These are phyloP conservation scores for Claviceps paspali DNA, from an alignment of 2,329 filamentous ascomycete genomes.

Conservation along the genomic window DNA sequence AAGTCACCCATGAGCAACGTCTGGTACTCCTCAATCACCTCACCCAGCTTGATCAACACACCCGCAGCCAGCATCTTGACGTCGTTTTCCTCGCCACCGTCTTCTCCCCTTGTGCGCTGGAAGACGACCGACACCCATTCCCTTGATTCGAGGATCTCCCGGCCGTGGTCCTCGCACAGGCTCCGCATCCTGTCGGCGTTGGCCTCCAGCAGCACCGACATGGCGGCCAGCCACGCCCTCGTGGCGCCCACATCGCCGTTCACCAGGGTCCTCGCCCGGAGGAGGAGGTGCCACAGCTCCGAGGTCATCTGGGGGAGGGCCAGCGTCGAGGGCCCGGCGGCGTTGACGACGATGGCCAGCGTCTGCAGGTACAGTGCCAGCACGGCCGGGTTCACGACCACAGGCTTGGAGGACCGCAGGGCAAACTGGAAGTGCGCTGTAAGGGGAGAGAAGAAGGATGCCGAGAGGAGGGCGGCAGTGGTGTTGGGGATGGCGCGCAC, in stretches of 20 bases:
- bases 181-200: constrained; percentile 57
- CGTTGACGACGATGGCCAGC: constrained; percentile 65
- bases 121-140: constrained; percentile 76
- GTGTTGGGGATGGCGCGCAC: constrained; percentile 54
- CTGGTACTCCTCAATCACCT: constrained; percentile 72
- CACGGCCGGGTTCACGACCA: constrained; percentile 60
- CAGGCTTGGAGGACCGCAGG: constrained; percentile 32
- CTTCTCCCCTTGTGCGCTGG: constrained; percentile 36
- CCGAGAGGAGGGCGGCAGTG: constrained; percentile 59
- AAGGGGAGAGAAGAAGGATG: constrained; percentile 75
- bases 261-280: constrained; percentile 46
- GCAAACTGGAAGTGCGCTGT: constrained; percentile 64
- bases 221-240: constrained; percentile 60
- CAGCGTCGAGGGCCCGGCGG: constrained; percentile 65
- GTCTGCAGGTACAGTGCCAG: constrained; percentile 76
- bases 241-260: constrained; percentile 51
- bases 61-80: constrained; percentile 67
- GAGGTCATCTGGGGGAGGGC: constrained; percentile 65
- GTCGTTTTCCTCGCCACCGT: constrained; percentile 55
- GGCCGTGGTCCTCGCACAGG: constrained; percentile 58
- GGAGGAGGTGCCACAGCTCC: constrained; percentile 72
- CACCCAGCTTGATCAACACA: constrained; percentile 60
- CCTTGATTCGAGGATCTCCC: constrained; percentile 69
- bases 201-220: constrained; percentile 68
- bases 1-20: constrained; percentile 58